Evolutionary conservation across 1,284 basidiomycete genomes (phyloP).

Genomic region (Schizophyllum amplum): DNA sequence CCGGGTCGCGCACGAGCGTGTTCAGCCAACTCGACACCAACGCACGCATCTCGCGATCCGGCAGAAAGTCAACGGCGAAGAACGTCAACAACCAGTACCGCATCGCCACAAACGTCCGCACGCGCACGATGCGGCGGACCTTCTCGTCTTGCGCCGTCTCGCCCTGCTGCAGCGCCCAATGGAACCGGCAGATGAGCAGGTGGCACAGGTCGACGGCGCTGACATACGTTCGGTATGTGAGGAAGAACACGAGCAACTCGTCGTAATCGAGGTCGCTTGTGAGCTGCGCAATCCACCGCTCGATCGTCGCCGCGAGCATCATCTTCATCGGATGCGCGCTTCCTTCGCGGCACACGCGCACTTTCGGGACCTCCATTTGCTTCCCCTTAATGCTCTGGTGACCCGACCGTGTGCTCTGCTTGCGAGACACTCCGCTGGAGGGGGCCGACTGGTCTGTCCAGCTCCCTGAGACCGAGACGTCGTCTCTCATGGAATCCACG

Average conservation of each 20-base stretch:
- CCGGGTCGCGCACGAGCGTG: conserved; percentile 57
- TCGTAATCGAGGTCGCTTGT: conserved; percentile 79
- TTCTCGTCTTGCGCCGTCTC: conserved; percentile 49
- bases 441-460: conserved; percentile 24
- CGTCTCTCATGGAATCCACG: conserved; percentile 26
- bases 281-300: conserved; percentile 84
- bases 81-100: conserved; percentile 84
- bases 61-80: conserved; percentile 79
- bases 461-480: conserved; percentile 38
- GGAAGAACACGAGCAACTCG: conserved; percentile 78
- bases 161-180: conserved; percentile 69
- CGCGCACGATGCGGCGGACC: conserved; percentile 67
- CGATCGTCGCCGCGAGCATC: conserved; percentile 79
- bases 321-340: conserved; percentile 26
- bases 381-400: conserved; percentile 7
- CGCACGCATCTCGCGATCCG: conserved; percentile 67
- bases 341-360: conserved; percentile 13
- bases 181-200: conserved; percentile 75
- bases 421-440: conserved; percentile 16
- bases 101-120: conserved; percentile 81
- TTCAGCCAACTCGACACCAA: conserved; percentile 76
- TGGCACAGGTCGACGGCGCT: conserved; percentile 68
- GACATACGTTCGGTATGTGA: conserved; percentile 81
- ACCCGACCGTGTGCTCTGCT: conserved; percentile 15
- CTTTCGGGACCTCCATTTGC: conserved; percentile 22